Conservation (phyloP, 192 early-diverging fungal species). For the Podila minutissima region DNA sequence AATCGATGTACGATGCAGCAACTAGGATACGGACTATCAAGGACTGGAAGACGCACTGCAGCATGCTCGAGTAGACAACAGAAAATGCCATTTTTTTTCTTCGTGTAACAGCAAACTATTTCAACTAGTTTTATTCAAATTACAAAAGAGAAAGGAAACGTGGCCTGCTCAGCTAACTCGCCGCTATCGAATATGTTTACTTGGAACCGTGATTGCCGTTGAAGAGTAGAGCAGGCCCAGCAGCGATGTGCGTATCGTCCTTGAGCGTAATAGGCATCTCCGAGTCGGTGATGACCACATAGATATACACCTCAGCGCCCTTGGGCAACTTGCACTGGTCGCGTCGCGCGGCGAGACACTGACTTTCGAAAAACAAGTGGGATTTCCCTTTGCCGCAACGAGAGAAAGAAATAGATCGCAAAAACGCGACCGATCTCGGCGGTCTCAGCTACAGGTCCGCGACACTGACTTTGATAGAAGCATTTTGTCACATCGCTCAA, state of each 20-base stretch:
- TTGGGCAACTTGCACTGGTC: slow-evolving; percentile 10
- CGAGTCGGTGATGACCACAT: slow-evolving; percentile 14
- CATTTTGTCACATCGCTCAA: no score
- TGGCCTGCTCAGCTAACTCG: no score
- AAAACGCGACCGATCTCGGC: no score
- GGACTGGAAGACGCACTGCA: slow-evolving; percentile 2
- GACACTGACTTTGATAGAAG: no score
- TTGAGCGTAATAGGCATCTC: slow-evolving; percentile 1
- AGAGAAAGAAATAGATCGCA: no score
- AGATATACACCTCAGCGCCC: slow-evolving; percentile 17
- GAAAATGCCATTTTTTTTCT: background rate
- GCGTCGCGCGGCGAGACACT: slow-evolving; percentile 3
- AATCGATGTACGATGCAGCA: background rate
- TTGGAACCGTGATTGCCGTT: slow-evolving; percentile 1
- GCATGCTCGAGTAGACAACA: background rate
- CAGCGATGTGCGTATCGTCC: slow-evolving; percentile 10
- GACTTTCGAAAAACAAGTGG: background rate
- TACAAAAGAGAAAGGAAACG: no score
- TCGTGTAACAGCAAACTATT: background rate
- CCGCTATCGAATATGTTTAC: no score
- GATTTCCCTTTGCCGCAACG: no score
- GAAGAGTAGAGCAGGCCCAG: slow-evolving; percentile 35
- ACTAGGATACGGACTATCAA: background rate
- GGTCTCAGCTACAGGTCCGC: no score
- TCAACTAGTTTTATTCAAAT: no score